Percentiles rank a stretch among this genome's conserved stretches.
Evolutionary conservation across 2,329 filamentous ascomycete genomes (phyloP).

Genomic region (Fusarium ramigenum): DNA sequence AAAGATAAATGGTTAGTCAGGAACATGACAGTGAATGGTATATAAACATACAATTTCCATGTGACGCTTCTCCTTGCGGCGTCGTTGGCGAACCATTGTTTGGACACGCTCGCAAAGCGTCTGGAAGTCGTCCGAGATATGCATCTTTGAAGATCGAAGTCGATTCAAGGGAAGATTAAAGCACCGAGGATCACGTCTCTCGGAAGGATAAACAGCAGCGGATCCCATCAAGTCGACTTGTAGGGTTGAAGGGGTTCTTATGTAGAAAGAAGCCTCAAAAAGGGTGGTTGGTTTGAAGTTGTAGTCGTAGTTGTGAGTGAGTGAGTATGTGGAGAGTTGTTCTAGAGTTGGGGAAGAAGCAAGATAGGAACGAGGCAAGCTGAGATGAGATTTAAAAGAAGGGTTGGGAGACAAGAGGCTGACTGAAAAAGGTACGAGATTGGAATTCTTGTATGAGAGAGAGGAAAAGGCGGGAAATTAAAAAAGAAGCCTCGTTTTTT

Average conservation of each 20-base stretch:
- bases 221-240: constrained; percentile 24
- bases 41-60: constrained; percentile 57
- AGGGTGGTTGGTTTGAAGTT: neutral
- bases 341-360: constrained; percentile 17
- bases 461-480: constrained; percentile 7
- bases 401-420: constrained; percentile 17
- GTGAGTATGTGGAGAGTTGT: neutral
- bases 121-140: constrained; percentile 55
- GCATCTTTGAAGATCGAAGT: constrained; percentile 41
- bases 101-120: constrained; percentile 57
- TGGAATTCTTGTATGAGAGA: constrained; percentile 9
- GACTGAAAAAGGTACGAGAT: constrained; percentile 4
- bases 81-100: constrained; percentile 51
- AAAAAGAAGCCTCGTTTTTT: constrained; percentile 11
- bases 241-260: neutral
- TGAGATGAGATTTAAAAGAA: constrained; percentile 4
- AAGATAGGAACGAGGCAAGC: constrained; percentile 1
- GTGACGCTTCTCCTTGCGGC: constrained; percentile 53
- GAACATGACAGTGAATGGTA: neutral
- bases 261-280: neutral
- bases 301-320: neutral
- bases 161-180: constrained; percentile 22
- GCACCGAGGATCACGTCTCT: constrained; percentile 34
- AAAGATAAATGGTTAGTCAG: constrained; percentile 37
- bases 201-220: constrained; percentile 3